phyloP scores from a whole-genome alignment of 2,329 filamentous ascomycete species.

The Cercospora janseana region DNA sequence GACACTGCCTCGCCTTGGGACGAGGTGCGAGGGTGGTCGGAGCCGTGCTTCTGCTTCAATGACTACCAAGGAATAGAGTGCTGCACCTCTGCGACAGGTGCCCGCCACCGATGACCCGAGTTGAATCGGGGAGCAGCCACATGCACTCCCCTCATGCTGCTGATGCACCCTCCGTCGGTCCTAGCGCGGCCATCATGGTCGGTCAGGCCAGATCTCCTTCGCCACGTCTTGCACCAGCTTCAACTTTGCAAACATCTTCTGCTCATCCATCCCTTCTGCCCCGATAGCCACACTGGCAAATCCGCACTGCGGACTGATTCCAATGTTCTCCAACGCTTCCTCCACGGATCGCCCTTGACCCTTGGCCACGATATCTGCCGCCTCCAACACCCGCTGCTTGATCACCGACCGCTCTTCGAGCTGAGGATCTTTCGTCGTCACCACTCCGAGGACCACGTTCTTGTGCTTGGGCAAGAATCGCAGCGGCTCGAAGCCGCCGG shows the following conservation, averaged over 20 bases:
- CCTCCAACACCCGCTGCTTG: conserved; percentile 37
- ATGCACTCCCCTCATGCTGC: conserved; percentile 10
- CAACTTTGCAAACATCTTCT: conserved; percentile 42
- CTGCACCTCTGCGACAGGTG: neutral
- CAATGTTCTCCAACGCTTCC: conserved; percentile 41
- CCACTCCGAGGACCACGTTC: conserved; percentile 42
- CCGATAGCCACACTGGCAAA: conserved; percentile 41
- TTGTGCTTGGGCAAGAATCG: conserved; percentile 41
- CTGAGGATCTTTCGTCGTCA: conserved; percentile 40
- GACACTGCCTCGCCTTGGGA: no score
- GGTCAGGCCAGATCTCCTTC: conserved; percentile 39
- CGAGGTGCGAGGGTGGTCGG: no score
- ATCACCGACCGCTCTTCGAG: conserved; percentile 39
- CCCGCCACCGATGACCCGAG: neutral
- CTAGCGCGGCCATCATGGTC: conserved; percentile 25
- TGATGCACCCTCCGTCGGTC: no score
- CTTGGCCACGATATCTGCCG: conserved; percentile 40
- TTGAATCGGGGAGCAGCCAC: conserved; percentile 8
- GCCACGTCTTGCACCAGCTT: conserved; percentile 40
- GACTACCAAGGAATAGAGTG: no score
- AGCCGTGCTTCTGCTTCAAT: no score
- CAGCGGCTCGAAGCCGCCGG: conserved; percentile 42
- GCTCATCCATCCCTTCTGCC: conserved; percentile 40
- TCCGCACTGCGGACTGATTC: conserved; percentile 41
- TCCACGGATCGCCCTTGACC: conserved; percentile 39